phyloP scores from a whole-genome alignment of 352 stramenopile genomes.

The Globisporangium nunn region DNA sequence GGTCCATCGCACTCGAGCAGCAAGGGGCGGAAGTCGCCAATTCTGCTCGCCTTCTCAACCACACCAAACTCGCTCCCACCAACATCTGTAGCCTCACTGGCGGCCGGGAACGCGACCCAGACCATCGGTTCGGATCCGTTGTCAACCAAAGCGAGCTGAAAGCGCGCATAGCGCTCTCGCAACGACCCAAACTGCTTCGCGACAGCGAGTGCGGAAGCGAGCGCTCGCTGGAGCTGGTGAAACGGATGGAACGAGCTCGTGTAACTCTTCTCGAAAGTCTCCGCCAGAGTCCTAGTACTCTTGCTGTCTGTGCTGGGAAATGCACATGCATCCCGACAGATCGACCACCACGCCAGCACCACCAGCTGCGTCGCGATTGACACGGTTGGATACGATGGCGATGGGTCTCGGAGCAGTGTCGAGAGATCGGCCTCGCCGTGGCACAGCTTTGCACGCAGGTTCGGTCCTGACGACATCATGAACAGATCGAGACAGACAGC shows the following conservation, averaged over 20 bases:
- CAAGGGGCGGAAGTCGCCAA: background rate
- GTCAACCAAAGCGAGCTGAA: constrained; percentile 11
- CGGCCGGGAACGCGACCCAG: constrained; percentile 16
- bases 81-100: background rate
- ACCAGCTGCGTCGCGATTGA: constrained; percentile 30
- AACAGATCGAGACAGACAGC: constrained; percentile 59
- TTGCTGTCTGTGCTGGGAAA: background rate
- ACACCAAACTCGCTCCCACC: background rate
- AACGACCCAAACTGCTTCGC: constrained; percentile 20
- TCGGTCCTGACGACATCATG: constrained; percentile 61
- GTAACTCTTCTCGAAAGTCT: constrained; percentile 14
- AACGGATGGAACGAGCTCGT: constrained; percentile 57
- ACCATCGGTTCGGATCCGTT: constrained; percentile 6
- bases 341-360: constrained; percentile 23
- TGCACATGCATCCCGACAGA: constrained; percentile 8
- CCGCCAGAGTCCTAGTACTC: background rate
- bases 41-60: background rate
- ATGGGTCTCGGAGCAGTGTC: constrained; percentile 12
- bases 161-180: constrained; percentile 15
- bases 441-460: constrained; percentile 65
- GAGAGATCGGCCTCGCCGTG: constrained; percentile 53
- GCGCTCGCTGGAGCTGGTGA: constrained; percentile 28
- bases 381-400: background rate
- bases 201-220: constrained; percentile 7
- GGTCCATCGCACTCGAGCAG: background rate